Base-by-base conservation (phyloP, 169 alveolate genomes). In the Eimeria maxima region DNA sequence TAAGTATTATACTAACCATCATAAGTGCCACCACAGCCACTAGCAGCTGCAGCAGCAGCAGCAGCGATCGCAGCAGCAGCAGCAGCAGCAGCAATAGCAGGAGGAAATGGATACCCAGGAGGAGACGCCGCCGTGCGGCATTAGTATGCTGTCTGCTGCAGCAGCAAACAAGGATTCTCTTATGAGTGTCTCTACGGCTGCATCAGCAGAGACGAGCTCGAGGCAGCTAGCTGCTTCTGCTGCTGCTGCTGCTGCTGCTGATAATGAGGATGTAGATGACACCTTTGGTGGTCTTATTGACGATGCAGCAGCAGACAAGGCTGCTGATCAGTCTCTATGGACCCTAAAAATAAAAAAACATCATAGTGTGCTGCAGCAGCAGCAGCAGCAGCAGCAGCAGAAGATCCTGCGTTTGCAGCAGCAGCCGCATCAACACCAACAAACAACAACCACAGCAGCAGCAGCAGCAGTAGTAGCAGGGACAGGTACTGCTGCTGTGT, bases 231-330 rank as follows among this genome's bases (percentile, higher is more conserved):
- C 18, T 50, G 57, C 57, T 50, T 5, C 57, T 50, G 57, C 57
- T 50, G 57, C 57, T 50, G 57, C 57, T 50, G 57, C 57, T 50
- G 57, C 57, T 50, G 57, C 57, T 50, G 57, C 57, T 50, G 57
- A 5, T 50, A 11, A 5, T 50, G 57, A 50, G 11, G 57, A 5
- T 7, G 57, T 7, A 50, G 57, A 50, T 50, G 57, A 27, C 67
- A n/a, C n/a, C n/a, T 78, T 78, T 45, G 89, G 65, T 33, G 65
- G 89, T 18, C 89, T 78, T 2, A 16, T 78, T 13, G 89, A 78
- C 29, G 16, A 63, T 6, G 50, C 42, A 60, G 89, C 38, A 1
- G 42, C 18, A 14, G 33, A 78, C 18, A 11, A 50, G 18, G 57
- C 57, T 7, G 57, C 57, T 7, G 89, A 16, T n/a, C n/a, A n/a